Base-by-base conservation (phyloP, 2,329 filamentous ascomycete genomes). In the Colletotrichum kahawae region DNA sequence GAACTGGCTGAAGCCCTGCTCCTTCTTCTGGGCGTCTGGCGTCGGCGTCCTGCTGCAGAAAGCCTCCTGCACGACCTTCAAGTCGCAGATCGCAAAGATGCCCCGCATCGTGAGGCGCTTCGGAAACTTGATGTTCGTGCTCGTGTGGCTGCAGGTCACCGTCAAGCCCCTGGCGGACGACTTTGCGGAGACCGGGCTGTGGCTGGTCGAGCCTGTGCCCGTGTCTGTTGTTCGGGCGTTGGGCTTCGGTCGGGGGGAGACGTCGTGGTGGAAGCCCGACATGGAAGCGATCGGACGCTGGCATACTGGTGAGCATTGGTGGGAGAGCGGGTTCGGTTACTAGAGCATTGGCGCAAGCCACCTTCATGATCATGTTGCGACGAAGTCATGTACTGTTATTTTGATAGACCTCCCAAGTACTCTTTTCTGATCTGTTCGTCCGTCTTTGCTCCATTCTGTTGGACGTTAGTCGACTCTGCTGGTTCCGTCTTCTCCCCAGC, bases 141-240 rank as follows among this genome's bases (percentile, higher is more conserved):
- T 92, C 7, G 78, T 82, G 0, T 98, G 95, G 95, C 85, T 97
- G 75, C 90, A 92, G 70, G 82, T 87, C 18, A 96, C 94, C 0
- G 90, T 90, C 1, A 87, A 87, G 54, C 82, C 92, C 43, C 87
- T 98, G n/a, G 87, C 92, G 13, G 92, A 98, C 80, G 96, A 98
- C 80, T 92, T 98, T 81, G 90, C 93, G 0, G 87, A 89, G 13
- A 90, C 92, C 1, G 95, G 95, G 0, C 80, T 98, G 1, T 98
- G 94, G 94, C 83, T 97, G 16, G 92, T 92, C 76, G 95, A 98
- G 83, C 95, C 95, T 0, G 84, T 98, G n/a, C 95, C 95, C 0
- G 77, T 96, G 10, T 97, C 95, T 69, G 81, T 89, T 1, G 80
- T 95, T n/a, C 88, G 95, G 31, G 90, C 89, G 3, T 38, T 96